Conservation (phyloP, 805 yeast genomes). For the Metschnikowia reukaufii region DNA sequence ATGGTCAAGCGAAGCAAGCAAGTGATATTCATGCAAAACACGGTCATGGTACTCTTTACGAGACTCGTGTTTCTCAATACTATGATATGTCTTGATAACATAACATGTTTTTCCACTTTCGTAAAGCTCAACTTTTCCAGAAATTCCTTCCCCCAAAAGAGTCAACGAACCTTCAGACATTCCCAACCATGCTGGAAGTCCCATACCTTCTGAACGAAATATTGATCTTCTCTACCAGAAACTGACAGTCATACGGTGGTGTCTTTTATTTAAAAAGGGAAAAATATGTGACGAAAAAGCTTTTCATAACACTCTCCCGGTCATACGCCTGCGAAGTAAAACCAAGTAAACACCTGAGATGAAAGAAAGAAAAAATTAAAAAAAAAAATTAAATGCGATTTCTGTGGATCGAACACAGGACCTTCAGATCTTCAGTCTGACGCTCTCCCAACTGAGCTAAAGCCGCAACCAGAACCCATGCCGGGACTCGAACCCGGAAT, state of each 20-base stretch:
- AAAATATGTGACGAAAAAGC: too few relatives aligned
- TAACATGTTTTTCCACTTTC: conserved; percentile 11
- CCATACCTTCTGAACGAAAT: too few relatives aligned
- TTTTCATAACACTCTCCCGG: too few relatives aligned
- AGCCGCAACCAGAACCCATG: conserved; percentile 21
- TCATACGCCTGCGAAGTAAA: too few relatives aligned
- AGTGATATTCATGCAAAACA: conserved; percentile 37
- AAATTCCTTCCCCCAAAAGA: conserved; percentile 33
- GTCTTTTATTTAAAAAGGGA: too few relatives aligned
- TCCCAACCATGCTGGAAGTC: background rate
- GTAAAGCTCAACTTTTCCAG: conserved; percentile 36
- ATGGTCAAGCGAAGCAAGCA: conserved; percentile 30
- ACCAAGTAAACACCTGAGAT: background rate
- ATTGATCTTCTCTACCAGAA: too few relatives aligned
- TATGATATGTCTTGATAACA: conserved; percentile 49
- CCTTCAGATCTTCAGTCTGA: conserved; percentile 28
- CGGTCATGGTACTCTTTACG: conserved; percentile 38
- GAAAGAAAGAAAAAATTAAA: background rate
- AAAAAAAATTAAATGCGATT: conserved; percentile 21
- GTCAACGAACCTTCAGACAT: background rate
- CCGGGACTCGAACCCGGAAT: conserved; percentile 23
- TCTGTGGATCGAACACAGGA: conserved; percentile 29
- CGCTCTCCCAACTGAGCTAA: conserved; percentile 28
- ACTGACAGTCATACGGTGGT: too few relatives aligned
- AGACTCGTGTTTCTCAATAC: conserved; percentile 40